Conservation (phyloP, 129 eudicot genomes). For the Solidago caesia region DNA sequence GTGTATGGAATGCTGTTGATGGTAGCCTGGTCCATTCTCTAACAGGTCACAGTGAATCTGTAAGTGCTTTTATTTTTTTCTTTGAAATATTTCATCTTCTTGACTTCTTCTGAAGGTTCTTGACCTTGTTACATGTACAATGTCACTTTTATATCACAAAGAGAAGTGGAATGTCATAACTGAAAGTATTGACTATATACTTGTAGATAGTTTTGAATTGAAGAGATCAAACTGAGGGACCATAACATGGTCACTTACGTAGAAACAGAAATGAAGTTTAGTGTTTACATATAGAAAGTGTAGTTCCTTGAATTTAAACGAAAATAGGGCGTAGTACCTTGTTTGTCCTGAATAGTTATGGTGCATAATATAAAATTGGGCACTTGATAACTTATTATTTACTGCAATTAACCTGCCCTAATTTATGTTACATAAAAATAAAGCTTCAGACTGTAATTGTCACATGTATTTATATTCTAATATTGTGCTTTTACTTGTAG, state of each 20-base stretch:
- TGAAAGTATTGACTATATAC: background rate
- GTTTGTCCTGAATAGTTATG: background rate
- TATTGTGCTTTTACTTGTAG: slow-evolving; percentile 39
- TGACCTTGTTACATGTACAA: background rate
- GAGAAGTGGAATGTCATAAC: background rate
- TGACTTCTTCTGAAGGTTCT: background rate
- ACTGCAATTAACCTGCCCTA: background rate
- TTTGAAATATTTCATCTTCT: background rate
- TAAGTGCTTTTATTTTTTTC: slow-evolving; percentile 38
- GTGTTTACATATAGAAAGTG: background rate
- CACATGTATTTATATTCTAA: slow-evolving; percentile 15
- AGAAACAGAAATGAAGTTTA: background rate
- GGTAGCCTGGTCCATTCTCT: slow-evolving; percentile 96
- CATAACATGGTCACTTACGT: background rate
- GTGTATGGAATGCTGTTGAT: slow-evolving; percentile 99
- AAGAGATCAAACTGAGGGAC: slow-evolving; percentile 4
- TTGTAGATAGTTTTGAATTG: background rate
- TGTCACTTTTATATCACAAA: background rate
- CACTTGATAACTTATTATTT: background rate
- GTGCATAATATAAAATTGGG: background rate
- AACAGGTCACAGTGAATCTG: slow-evolving; percentile 94
- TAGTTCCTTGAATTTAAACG: background rate
- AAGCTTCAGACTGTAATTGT: background rate
- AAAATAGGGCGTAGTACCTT: background rate
- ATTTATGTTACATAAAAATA: background rate